Base-by-base conservation (phyloP, 139 green algal genomes). In the Volvox reticuliferus region DNA sequence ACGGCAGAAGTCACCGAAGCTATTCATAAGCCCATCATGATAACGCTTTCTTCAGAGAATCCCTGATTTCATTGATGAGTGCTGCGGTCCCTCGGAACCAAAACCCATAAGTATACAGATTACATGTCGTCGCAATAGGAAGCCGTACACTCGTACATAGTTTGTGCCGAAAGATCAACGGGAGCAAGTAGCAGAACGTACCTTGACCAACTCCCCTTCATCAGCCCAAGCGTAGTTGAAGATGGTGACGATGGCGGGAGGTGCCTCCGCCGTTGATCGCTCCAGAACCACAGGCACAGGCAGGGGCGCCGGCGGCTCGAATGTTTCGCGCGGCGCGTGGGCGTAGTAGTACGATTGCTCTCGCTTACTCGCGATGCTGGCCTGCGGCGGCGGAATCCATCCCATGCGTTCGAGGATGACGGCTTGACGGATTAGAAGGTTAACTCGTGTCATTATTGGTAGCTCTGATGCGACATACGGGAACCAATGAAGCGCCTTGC, bases 281-380 rank as follows among this genome's bases (percentile, higher is more conserved):
- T 88, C 82, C 67, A 88, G 82, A 12, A 77, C 30, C 20, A 88
- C 63, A 67, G 73, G 82, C 33, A 88, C 63, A 12, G 82, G 82
- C 82, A 35, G 67, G 5, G 82, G 82, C 0, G 82, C 82, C 26
- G 63, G 82, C 82, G 78, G 62, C 63, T 88, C 82, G 12, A 12
- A 50, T 1, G 63, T 88, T 33, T 32, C 16, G 0, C 82, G 63
- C 19, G 67, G 35, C 62, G 30, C 30, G 68, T 88, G 82, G 21
- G 82, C 82, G 17, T 79, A 88, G 65, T 88, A 88, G 82, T 88
- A 88, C n/a, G 82, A 78, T 12, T 37, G 67, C n/a, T 88, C 62
- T 65, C 62, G 50, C 65, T 88, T 88, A 32, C 28, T 62, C 63
- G 79, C 50, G 62, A 77, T 78, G 37, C 14, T 78, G 12, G 68